These are phyloP conservation scores for Sporisorium graminicola DNA, from an alignment of 1,284 basidiomycete species.

Conservation along the genomic window DNA sequence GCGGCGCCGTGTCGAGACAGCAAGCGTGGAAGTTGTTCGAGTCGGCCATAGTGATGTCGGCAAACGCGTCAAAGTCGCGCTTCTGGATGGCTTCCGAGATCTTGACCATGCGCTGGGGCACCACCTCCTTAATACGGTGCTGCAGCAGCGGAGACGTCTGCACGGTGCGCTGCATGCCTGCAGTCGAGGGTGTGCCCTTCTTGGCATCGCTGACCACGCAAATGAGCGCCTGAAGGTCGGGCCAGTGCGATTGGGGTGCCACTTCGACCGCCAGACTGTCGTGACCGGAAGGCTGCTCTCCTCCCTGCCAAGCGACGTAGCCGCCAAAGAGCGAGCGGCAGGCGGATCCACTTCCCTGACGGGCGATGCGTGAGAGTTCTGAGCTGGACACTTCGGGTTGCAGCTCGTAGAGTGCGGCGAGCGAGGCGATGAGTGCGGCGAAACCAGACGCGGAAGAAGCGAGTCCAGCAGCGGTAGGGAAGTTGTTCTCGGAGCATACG, in stretches of 20 bases:
- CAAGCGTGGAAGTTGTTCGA: constrained; percentile 94
- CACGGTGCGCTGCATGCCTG: constrained; percentile 97
- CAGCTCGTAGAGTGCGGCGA: constrained; percentile 87
- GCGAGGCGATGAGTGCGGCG: constrained; percentile 90
- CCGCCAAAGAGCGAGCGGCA: constrained; percentile 97
- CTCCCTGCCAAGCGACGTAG: constrained; percentile 95
- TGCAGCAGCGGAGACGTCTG: constrained; percentile 89
- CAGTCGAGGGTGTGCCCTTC: constrained; percentile 94
- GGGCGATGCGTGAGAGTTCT: constrained; percentile 89
- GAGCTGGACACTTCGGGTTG: constrained; percentile 75
- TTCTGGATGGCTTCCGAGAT: constrained; percentile 84
- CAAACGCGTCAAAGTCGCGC: constrained; percentile 89
- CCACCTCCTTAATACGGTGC: constrained; percentile 87
- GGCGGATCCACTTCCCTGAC: constrained; percentile 96
- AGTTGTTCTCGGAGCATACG: constrained; percentile 97
- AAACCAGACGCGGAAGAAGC: constrained; percentile 98
- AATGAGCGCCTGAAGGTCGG: constrained; percentile 93
- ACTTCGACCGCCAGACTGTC: constrained; percentile 92
- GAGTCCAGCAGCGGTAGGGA: constrained; percentile 97
- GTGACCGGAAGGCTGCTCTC: constrained; percentile 77
- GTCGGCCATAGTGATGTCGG: constrained; percentile 92
- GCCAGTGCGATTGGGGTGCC: constrained; percentile 76
- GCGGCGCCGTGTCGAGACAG: constrained; percentile 93
- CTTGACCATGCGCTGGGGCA: constrained; percentile 85
- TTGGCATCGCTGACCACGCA: constrained; percentile 97